Evolutionary conservation across 2,329 filamentous ascomycete species (phyloP).

Genomic region (Cladophialophora psammophila): DNA sequence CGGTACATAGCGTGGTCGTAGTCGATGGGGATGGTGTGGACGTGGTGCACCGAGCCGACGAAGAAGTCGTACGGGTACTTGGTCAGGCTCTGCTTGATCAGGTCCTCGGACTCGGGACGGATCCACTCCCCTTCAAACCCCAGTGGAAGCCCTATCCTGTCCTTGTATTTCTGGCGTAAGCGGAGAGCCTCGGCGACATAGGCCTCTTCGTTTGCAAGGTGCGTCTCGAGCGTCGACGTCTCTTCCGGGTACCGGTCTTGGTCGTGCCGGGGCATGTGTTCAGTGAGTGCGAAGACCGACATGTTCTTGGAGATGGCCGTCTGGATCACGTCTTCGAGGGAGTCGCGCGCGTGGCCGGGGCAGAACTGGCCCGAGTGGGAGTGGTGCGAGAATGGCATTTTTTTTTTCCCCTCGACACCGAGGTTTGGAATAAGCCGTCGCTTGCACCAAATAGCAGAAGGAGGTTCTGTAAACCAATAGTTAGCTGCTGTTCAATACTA

Average conservation of each 20-base stretch:
- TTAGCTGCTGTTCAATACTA: too few relatives aligned
- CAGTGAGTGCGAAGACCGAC: conserved; percentile 84
- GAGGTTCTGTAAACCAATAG: too few relatives aligned
- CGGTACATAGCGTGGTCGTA: conserved; percentile 75
- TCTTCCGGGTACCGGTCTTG: conserved; percentile 93
- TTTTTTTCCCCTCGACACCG: background rate
- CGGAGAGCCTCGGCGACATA: conserved; percentile 79
- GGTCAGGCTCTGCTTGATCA: conserved; percentile 66
- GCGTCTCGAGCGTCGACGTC: conserved; percentile 53
- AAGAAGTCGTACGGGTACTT: conserved; percentile 82
- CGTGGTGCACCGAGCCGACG: conserved; percentile 91
- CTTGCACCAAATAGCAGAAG: too few relatives aligned
- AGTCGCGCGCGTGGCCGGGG: conserved; percentile 82
- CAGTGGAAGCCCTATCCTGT: conserved; percentile 78
- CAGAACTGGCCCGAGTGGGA: conserved; percentile 99
- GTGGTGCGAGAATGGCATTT: conserved; percentile 96
- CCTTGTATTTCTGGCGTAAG: conserved; percentile 73
- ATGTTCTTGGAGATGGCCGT: conserved; percentile 80
- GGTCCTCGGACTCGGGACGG: conserved; percentile 67
- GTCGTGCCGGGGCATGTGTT: conserved; percentile 88
- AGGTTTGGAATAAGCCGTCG: too few relatives aligned
- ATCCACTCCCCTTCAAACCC: conserved; percentile 97
- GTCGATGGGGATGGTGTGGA: conserved; percentile 86
- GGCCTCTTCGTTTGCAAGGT: conserved; percentile 60
- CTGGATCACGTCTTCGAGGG: conserved; percentile 82